phyloP scores from a whole-genome alignment of 306 rosid genomes.

The Acmispon strigosus region DNA sequence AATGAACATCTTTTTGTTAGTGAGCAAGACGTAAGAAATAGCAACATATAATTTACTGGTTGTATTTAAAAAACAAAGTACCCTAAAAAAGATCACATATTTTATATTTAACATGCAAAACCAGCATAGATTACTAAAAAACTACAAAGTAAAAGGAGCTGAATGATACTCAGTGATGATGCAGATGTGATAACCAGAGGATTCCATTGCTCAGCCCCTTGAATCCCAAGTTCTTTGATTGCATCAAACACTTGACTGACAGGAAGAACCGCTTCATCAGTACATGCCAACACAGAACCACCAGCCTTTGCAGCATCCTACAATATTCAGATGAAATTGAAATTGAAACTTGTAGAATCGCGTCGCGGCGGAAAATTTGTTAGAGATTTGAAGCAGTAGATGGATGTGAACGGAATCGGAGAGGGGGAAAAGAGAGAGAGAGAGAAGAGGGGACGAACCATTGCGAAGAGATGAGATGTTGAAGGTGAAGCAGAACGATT shows the following conservation, averaged over 20 bases:
- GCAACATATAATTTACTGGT: neutral
- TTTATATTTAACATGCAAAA: neutral
- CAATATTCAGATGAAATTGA: neutral
- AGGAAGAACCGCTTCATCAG: constrained; percentile 57
- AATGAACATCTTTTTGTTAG: neutral
- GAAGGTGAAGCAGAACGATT: neutral
- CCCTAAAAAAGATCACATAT: neutral
- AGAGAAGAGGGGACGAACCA: neutral
- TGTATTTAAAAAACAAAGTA: neutral
- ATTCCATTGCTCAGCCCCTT: constrained; percentile 29
- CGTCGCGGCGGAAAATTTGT: neutral
- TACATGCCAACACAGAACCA: constrained; percentile 47
- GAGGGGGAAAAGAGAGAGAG: neutral
- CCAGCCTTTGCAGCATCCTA: constrained; percentile 36
- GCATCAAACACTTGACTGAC: constrained; percentile 36
- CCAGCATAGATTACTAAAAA: neutral
- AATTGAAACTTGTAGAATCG: no score
- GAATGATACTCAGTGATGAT: constrained; percentile 41
- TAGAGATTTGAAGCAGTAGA: neutral
- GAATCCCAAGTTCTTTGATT: constrained; percentile 35
- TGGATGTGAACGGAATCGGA: neutral
- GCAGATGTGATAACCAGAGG: constrained; percentile 56
- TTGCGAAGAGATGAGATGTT: neutral
- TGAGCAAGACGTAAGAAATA: neutral
- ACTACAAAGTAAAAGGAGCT: neutral